phyloP scores from a whole-genome alignment of 73 alveolate species.

The Uronychia setigera region DNA sequence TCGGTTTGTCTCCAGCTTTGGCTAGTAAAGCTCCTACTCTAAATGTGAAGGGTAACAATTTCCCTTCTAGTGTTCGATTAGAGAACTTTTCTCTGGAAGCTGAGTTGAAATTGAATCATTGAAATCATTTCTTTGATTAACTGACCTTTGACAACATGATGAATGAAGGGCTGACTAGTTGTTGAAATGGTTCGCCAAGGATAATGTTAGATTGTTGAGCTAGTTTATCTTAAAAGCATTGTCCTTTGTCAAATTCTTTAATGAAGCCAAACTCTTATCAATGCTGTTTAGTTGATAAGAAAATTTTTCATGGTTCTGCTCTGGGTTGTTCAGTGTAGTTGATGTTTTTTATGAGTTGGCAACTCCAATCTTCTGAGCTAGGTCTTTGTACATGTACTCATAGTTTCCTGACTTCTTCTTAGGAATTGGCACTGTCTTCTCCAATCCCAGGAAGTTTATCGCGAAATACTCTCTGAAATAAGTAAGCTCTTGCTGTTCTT shows the following conservation, averaged over 20 bases:
- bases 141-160: neutral
- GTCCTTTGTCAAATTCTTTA: neutral
- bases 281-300: neutral
- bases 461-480: neutral
- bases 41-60: neutral
- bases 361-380: no score
- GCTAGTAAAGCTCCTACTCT: neutral
- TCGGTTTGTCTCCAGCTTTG: neutral
- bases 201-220: neutral
- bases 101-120: no score
- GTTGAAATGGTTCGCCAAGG: no score
- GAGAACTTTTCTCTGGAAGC: neutral
- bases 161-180: no score
- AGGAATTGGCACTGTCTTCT: neutral
- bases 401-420: neutral
- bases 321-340: no score
- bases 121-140: neutral
- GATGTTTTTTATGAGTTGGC: neutral
- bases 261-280: neutral
- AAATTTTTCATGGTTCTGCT: neutral
- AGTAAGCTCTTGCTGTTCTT: neutral
- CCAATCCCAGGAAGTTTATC: neutral
- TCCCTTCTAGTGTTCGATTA: neutral
- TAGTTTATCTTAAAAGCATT: neutral
- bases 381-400: neutral